Conservation (phyloP, 2,329 filamentous ascomycete genomes). For the Dactylellina leptospora region DNA sequence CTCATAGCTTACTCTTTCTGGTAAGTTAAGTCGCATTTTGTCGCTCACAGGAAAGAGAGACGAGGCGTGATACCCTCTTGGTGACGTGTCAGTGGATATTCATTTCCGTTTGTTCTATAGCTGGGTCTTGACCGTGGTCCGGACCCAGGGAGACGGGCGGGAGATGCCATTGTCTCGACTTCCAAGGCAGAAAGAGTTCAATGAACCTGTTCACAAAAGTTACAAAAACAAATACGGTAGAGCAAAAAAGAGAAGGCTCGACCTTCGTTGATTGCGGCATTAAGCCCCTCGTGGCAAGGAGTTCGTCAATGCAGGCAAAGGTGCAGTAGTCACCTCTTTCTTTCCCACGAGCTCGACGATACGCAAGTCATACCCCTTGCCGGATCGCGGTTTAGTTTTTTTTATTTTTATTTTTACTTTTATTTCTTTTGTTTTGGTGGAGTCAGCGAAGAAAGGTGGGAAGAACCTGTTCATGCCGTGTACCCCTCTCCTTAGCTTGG, state of each 20-base stretch:
- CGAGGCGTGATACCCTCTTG: slow-evolving; percentile 53
- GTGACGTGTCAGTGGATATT: slow-evolving; percentile 54
- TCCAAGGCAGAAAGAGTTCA: slow-evolving; percentile 1
- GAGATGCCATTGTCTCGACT: slow-evolving; percentile 35
- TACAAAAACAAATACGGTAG: neutral
- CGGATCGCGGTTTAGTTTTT: slow-evolving; percentile 25
- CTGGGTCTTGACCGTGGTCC: slow-evolving; percentile 9
- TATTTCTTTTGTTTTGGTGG: slow-evolving; percentile 32
- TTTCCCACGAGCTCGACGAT: slow-evolving; percentile 50
- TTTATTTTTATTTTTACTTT: slow-evolving; percentile 7
- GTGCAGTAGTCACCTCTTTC: slow-evolving; percentile 45
- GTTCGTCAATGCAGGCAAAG: slow-evolving; percentile 43
- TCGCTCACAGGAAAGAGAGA: slow-evolving; percentile 33
- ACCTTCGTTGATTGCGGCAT: slow-evolving; percentile 48
- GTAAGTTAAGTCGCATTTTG: slow-evolving; percentile 41
- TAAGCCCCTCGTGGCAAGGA: slow-evolving; percentile 46
- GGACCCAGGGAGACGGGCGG: slow-evolving; percentile 42
- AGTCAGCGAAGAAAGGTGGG: slow-evolving; percentile 43
- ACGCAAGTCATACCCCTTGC: slow-evolving; percentile 44
- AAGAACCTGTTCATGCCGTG: slow-evolving; percentile 48
- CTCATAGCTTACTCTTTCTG: slow-evolving; percentile 39
- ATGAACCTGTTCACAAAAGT: neutral
- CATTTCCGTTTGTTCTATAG: slow-evolving; percentile 49
- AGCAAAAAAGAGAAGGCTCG: slow-evolving; percentile 33
- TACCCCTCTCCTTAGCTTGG: slow-evolving; percentile 41